These are phyloP conservation scores for Ceratocystis huliohia DNA, from an alignment of 2,329 filamentous ascomycete species.

Conservation along the genomic window DNA sequence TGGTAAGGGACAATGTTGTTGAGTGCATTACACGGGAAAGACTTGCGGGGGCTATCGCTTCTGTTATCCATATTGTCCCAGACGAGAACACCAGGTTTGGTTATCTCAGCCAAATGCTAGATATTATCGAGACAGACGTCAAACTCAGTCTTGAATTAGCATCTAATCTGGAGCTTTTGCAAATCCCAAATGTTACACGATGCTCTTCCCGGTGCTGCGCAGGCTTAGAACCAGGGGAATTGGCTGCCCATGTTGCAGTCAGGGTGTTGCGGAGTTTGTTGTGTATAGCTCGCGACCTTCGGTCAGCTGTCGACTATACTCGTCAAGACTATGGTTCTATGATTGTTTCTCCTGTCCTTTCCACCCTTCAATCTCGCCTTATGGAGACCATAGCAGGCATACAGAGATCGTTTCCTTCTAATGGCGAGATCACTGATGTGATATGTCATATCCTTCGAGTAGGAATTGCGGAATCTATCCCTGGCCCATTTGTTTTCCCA, in stretches of 20 bases:
- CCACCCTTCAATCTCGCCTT: conserved; percentile 35
- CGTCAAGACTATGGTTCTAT: conserved; percentile 23
- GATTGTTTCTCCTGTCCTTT: conserved; percentile 22
- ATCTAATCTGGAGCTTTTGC: conserved; percentile 4
- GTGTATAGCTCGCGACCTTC: conserved; percentile 56
- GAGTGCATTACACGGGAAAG: conserved; percentile 50
- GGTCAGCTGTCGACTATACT: conserved; percentile 53
- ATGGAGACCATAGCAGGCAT: conserved; percentile 37
- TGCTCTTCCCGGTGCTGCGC: conserved; percentile 18
- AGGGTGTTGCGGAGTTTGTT: conserved; percentile 54
- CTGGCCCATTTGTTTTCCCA: conserved; percentile 66
- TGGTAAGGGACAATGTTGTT: conserved; percentile 36
- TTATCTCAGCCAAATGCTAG: conserved; percentile 26
- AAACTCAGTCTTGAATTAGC: conserved; percentile 14
- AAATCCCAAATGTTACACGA: conserved; percentile 15
- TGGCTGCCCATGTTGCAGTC: conserved; percentile 38
- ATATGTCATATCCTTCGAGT: conserved; percentile 59
- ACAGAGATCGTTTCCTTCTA: conserved; percentile 41
- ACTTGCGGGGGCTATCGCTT: conserved; percentile 55
- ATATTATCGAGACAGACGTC: conserved; percentile 24
- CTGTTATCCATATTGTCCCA: conserved; percentile 55
- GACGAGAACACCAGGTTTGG: conserved; percentile 42
- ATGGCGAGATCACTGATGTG: conserved; percentile 56
- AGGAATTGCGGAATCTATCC: conserved; percentile 61
- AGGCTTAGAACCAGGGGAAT: conserved; percentile 29